These are phyloP conservation scores for Cryptosporidium bovis DNA, from an alignment of 169 alveolate species.

Conservation along the genomic window DNA sequence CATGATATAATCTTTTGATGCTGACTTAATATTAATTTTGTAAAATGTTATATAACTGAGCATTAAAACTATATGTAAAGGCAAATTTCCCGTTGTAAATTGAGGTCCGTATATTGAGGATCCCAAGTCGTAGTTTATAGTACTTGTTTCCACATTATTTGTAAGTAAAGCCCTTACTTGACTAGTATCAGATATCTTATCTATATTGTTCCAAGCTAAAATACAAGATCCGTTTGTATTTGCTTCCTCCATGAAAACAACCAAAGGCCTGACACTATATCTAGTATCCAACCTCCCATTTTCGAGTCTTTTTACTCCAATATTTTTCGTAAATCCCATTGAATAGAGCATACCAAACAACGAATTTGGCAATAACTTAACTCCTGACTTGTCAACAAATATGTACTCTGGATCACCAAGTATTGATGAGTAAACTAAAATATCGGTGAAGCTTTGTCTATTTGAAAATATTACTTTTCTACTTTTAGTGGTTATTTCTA, in stretches of 20 bases:
- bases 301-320: neutral
- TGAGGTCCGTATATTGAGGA: slow-evolving; percentile 58
- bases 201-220: slow-evolving; percentile 20
- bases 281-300: neutral
- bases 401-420: slow-evolving; percentile 55
- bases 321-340: slow-evolving; percentile 4
- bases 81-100: slow-evolving; percentile 41
- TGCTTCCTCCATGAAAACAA: slow-evolving; percentile 67
- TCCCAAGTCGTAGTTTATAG: slow-evolving; percentile 9
- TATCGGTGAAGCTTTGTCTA: slow-evolving; percentile 60
- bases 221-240: slow-evolving; percentile 71
- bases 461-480: slow-evolving; percentile 30
- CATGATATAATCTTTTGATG: slow-evolving; percentile 7
- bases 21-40: neutral
- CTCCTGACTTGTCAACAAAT: slow-evolving; percentile 27
- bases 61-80: slow-evolving; percentile 24
- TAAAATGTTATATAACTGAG: slow-evolving; percentile 17
- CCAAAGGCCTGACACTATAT: slow-evolving; percentile 16
- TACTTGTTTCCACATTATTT: slow-evolving; percentile 15
- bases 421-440: slow-evolving; percentile 19
- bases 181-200: slow-evolving; percentile 21
- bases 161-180: slow-evolving; percentile 22
- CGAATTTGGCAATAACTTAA: slow-evolving; percentile 3
- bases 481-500: neutral
- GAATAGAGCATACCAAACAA: slow-evolving; percentile 23